Percentiles rank a stretch among this genome's conserved stretches.
These are phyloP conservation scores for Monosporascus sp. DNA, from an alignment of 2,329 filamentous ascomycete genomes.

Conservation along the genomic window DNA sequence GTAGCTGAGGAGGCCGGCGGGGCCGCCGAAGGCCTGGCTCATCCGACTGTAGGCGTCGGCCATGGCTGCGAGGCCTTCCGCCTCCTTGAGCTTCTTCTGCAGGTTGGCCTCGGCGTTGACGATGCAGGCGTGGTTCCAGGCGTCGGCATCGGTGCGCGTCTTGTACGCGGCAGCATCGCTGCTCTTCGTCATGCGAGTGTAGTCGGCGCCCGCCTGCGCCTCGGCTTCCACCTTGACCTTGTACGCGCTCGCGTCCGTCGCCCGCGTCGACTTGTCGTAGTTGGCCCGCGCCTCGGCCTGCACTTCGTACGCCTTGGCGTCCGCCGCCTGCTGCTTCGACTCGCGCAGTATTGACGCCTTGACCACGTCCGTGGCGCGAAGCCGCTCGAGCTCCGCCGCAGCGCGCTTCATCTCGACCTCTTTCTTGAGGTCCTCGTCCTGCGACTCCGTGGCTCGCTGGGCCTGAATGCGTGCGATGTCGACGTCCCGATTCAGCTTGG, in stretches of 20 bases:
- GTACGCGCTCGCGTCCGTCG: slow-evolving; percentile 47
- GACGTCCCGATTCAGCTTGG: slow-evolving; percentile 66
- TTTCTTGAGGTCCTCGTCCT: slow-evolving; percentile 75
- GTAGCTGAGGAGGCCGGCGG: slow-evolving; percentile 72
- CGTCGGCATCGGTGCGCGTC: slow-evolving; percentile 40
- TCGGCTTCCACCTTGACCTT: slow-evolving; percentile 41
- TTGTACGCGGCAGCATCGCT: slow-evolving; percentile 44
- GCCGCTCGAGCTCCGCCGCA: slow-evolving; percentile 72
- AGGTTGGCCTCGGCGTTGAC: slow-evolving; percentile 51
- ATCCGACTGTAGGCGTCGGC: slow-evolving; percentile 74
- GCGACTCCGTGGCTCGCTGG: slow-evolving; percentile 64
- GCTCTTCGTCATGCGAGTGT: slow-evolving; percentile 41
- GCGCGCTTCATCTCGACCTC: slow-evolving; percentile 74
- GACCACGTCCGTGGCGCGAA: slow-evolving; percentile 71
- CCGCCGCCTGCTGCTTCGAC: slow-evolving; percentile 62
- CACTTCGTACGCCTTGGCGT: slow-evolving; percentile 59
- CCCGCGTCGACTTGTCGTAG: slow-evolving; percentile 47
- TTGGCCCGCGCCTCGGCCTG: slow-evolving; percentile 53
- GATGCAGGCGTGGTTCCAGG: slow-evolving; percentile 29
- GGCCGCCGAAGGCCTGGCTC: slow-evolving; percentile 68
- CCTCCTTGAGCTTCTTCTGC: slow-evolving; percentile 62
- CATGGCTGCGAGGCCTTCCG: slow-evolving; percentile 71
- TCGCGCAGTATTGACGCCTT: slow-evolving; percentile 67
- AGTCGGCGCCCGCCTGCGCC: slow-evolving; percentile 40
- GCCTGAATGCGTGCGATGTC: slow-evolving; percentile 72